Percentiles rank a stretch among this genome's conserved stretches.
phyloP scores from a whole-genome alignment of 2,329 filamentous ascomycete species.

The Arthrobotrys sinensis region DNA sequence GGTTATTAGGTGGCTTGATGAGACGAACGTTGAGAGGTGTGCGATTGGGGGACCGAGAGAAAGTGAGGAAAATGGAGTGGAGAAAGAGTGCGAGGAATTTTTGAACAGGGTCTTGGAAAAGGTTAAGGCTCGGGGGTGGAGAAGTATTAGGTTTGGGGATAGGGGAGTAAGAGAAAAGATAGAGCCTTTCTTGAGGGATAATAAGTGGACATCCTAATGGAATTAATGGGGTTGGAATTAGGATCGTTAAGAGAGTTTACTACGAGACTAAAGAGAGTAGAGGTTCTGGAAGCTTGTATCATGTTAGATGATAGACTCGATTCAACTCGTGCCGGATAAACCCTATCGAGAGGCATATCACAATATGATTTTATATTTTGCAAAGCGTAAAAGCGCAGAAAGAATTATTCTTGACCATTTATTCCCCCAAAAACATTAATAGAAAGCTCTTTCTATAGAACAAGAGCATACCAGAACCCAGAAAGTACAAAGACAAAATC shows the following conservation, averaged over 20 bases:
- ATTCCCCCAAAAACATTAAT: too few relatives aligned
- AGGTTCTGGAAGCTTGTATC: too few relatives aligned
- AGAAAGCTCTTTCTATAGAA: too few relatives aligned
- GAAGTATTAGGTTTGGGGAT: constrained; percentile 37
- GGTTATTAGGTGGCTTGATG: constrained; percentile 48
- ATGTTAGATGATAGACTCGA: too few relatives aligned
- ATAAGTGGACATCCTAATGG: constrained; percentile 45
- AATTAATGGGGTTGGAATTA: not conserved
- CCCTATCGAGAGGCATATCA: too few relatives aligned
- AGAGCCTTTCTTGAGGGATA: constrained; percentile 50
- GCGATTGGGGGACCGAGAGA: constrained; percentile 56
- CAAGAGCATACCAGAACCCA: not conserved
- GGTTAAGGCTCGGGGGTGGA: constrained; percentile 53
- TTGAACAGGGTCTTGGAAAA: constrained; percentile 42
- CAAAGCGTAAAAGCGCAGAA: too few relatives aligned
- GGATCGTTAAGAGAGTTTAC: not conserved
- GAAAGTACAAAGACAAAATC: not conserved
- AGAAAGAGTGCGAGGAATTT: constrained; percentile 44
- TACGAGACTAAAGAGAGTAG: too few relatives aligned
- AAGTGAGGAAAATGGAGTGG: constrained; percentile 52
- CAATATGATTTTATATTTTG: too few relatives aligned
- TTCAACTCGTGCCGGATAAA: too few relatives aligned
- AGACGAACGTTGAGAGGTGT: constrained; percentile 49
- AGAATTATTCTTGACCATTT: too few relatives aligned
- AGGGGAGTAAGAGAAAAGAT: constrained; percentile 23